phyloP scores from a whole-genome alignment of 352 stramenopile species.

The Globisporangium polare region DNA sequence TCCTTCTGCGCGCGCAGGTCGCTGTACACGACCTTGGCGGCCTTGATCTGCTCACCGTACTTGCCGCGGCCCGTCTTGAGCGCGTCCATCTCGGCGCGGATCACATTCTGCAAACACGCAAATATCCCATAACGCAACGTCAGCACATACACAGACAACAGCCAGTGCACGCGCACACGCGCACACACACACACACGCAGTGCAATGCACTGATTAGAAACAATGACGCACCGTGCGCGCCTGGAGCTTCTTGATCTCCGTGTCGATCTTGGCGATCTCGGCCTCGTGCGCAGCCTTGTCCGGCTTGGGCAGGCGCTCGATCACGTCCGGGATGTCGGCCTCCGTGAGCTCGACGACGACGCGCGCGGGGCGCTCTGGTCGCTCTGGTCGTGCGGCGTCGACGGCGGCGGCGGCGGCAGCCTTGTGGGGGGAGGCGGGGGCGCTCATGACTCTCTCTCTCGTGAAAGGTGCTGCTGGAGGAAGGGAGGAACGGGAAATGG shows the following conservation, averaged over 20 bases:
- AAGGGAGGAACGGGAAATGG: constrained; percentile 10
- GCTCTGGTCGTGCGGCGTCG: not conserved
- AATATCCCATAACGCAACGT: not conserved
- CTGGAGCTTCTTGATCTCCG: constrained; percentile 92
- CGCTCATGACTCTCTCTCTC: constrained; percentile 25
- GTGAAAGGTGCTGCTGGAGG: constrained; percentile 4
- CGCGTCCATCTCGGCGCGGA: constrained; percentile 73
- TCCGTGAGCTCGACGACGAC: constrained; percentile 30
- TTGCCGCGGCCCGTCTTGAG: constrained; percentile 76
- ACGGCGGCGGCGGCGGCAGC: constrained; percentile 8
- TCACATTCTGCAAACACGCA: constrained; percentile 25
- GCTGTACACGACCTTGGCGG: constrained; percentile 82
- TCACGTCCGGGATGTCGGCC: constrained; percentile 68
- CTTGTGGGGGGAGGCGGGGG: constrained; percentile 29
- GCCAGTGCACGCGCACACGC: not conserved
- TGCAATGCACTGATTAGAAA: not conserved
- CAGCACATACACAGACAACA: not conserved
- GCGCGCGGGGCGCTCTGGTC: constrained; percentile 1
- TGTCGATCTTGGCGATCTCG: constrained; percentile 80
- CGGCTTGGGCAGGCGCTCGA: constrained; percentile 78
- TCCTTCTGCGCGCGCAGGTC: constrained; percentile 82
- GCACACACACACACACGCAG: not conserved
- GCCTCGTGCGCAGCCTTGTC: constrained; percentile 90
- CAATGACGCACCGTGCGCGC: constrained; percentile 47
- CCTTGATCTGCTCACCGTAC: constrained; percentile 86